phyloP scores from a whole-genome alignment of 2,329 filamentous ascomycete species.

The Fusarium liriodendri region DNA sequence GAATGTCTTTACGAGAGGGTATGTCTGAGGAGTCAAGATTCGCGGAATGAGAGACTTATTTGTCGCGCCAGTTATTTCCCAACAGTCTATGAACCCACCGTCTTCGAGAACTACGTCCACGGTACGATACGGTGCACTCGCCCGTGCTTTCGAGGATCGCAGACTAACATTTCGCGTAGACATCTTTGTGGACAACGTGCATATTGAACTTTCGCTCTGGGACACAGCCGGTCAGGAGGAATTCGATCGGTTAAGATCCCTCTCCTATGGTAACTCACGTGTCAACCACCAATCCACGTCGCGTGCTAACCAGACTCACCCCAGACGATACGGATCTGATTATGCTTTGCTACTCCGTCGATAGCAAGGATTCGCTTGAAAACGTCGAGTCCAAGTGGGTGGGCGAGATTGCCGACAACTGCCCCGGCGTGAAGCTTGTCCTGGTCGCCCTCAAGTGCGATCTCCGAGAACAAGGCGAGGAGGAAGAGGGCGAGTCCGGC shows the following conservation, averaged over 20 bases:
- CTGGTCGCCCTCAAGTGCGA: slow-evolving; percentile 98
- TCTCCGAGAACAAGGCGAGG: slow-evolving; percentile 80
- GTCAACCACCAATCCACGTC: background rate
- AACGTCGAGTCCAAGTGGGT: slow-evolving; percentile 99
- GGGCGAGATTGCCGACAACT: slow-evolving; percentile 97
- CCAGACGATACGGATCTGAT: slow-evolving; percentile 91
- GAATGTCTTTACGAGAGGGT: slow-evolving; percentile 99
- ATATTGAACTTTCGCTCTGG: slow-evolving; percentile 98
- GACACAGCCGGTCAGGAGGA: slow-evolving; percentile 99
- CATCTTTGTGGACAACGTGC: slow-evolving; percentile 96
- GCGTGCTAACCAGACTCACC: slow-evolving; percentile 8
- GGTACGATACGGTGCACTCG: slow-evolving; percentile 63
- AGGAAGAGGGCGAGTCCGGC: slow-evolving; percentile 70
- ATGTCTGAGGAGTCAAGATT: slow-evolving; percentile 49
- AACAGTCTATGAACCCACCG: slow-evolving; percentile 97
- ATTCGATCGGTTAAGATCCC: slow-evolving; percentile 93
- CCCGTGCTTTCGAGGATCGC: background rate
- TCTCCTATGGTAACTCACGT: slow-evolving; percentile 81
- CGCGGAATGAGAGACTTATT: slow-evolving; percentile 22
- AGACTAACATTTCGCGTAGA: slow-evolving; percentile 64
- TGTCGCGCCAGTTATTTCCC: slow-evolving; percentile 81
- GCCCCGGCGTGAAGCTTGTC: slow-evolving; percentile 93
- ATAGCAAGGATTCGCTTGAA: slow-evolving; percentile 95
- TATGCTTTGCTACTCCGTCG: slow-evolving; percentile 98
- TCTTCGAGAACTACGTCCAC: slow-evolving; percentile 99